Evolutionary conservation across 352 stramenopile genomes (phyloP).

Genomic region (Thalassiosira delicatula): DNA sequence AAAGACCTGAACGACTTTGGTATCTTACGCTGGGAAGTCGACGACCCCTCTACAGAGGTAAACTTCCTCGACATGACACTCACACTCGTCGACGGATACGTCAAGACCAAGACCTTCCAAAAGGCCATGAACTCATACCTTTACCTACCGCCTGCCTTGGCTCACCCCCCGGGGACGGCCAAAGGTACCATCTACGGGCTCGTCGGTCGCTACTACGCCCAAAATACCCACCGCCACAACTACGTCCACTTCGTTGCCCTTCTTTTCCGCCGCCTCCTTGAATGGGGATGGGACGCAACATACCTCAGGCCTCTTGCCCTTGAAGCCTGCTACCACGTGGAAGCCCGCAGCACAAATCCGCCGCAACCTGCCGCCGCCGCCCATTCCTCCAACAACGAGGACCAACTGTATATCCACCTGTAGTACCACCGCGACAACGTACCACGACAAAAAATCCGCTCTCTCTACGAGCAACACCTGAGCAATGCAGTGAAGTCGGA

Average conservation of each 20-base stretch:
- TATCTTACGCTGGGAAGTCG: background rate
- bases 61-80: slow-evolving; percentile 13
- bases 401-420: background rate
- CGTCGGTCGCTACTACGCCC: background rate
- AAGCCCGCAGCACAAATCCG: background rate
- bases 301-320: background rate
- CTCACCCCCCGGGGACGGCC: slow-evolving; percentile 15
- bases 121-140: slow-evolving; percentile 34
- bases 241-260: background rate
- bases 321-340: background rate
- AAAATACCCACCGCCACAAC: background rate
- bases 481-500: background rate
- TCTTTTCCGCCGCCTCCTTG: background rate
- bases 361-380: background rate
- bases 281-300: background rate
- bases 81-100: background rate
- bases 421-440: background rate
- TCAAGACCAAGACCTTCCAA: slow-evolving; percentile 3
- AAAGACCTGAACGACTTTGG: background rate
- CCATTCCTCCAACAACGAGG: background rate
- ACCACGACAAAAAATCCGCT: background rate
- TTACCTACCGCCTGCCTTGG: slow-evolving; percentile 31
- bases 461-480: background rate
- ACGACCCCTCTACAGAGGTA: background rate
- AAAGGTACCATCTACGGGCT: slow-evolving; percentile 10